Conservation (phyloP, 257 asterid species). For the Lycium barbarum region DNA sequence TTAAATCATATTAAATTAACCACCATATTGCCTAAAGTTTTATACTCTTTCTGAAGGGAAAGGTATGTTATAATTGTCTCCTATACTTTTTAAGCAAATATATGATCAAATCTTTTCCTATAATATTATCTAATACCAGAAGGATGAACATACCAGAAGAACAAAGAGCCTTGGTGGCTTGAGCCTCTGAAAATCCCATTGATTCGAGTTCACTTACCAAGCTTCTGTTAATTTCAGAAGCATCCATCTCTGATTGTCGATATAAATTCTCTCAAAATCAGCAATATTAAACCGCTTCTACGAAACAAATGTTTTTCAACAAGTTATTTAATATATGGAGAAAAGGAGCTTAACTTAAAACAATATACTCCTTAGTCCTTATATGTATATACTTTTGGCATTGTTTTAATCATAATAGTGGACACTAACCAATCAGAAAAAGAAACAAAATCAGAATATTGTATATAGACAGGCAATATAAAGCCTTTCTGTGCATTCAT, state of each 20-base stretch:
- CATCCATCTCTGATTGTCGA: conserved; percentile 46
- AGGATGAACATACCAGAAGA: conserved; percentile 54
- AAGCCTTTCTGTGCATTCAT: background rate
- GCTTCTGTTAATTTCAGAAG: conserved; percentile 45
- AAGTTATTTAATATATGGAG: background rate
- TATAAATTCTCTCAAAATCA: background rate
- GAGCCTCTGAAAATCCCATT: conserved; percentile 71
- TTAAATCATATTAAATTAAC: conserved; percentile 2
- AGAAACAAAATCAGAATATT: background rate
- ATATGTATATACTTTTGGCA: background rate
- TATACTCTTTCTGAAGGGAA: conserved; percentile 4
- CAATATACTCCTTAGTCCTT: conserved; percentile 3
- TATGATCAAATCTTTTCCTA: background rate
- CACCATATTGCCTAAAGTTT: background rate
- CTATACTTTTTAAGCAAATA: background rate
- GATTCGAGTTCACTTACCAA: conserved; percentile 67
- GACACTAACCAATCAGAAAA: conserved; percentile 6
- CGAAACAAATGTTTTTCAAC: background rate
- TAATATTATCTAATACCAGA: conserved; percentile 5
- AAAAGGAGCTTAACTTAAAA: background rate
- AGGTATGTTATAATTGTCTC: background rate
- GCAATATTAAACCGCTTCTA: conserved; percentile 9
- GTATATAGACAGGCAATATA: background rate
- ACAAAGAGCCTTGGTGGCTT: conserved; percentile 61
- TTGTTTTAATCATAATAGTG: background rate